A percentile compares a stretch with the other conserved stretches of the same genome.
Evolutionary conservation across 345 rosid genomes (phyloP).

Genomic region (Hibiscus syriacus): DNA sequence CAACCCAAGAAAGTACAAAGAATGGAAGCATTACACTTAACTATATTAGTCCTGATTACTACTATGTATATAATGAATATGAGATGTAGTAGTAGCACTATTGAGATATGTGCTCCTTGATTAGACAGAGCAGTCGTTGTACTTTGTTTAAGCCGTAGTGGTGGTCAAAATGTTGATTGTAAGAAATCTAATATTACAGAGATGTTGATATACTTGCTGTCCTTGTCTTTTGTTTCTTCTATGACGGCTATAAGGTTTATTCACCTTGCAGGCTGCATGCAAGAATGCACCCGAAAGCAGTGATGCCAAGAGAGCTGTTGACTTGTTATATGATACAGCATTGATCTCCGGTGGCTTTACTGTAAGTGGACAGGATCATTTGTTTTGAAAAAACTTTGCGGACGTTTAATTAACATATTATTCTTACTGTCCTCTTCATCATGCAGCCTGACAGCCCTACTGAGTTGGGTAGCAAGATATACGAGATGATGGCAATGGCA

Average conservation of each 20-base stretch:
- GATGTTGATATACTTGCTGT: neutral
- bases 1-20: neutral
- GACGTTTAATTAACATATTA: neutral
- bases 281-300: slow-evolving; percentile 76
- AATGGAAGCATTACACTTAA: neutral
- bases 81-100: neutral
- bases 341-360: slow-evolving; percentile 91
- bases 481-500: slow-evolving; percentile 98
- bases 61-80: neutral
- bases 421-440: neutral
- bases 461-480: slow-evolving; percentile 85
- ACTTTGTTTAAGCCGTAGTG: neutral
- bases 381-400: neutral
- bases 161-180: neutral
- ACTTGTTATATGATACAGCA: slow-evolving; percentile 90
- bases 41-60: neutral
- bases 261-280: slow-evolving; percentile 75
- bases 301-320: slow-evolving; percentile 88
- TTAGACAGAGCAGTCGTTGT: neutral
- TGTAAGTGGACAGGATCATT: slow-evolving; percentile 30
- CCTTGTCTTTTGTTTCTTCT: neutral
- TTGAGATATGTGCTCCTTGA: neutral
- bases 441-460: slow-evolving; percentile 98
- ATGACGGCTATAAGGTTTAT: neutral
- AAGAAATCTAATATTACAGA: neutral